Percentiles rank a stretch among this genome's conserved stretches.
These are phyloP conservation scores for Brettanomyces anomalus DNA, from an alignment of 805 yeast genomes.

Conservation along the genomic window DNA sequence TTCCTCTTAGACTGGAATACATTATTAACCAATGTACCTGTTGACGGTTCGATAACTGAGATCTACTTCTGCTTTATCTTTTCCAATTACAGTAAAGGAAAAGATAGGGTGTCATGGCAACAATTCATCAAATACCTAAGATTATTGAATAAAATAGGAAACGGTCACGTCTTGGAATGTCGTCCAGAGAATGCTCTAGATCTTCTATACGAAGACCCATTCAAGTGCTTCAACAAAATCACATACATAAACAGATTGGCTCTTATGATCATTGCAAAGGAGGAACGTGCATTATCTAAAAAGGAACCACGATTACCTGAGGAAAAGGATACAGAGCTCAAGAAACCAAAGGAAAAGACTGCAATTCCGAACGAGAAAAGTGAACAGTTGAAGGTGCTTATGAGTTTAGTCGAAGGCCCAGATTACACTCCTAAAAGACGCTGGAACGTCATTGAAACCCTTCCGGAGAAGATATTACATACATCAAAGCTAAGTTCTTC, in stretches of 20 bases:
- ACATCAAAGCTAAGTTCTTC: conserved; percentile 15
- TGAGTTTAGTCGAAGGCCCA: conserved; percentile 17
- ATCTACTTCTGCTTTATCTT: conserved; percentile 25
- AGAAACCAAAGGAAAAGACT: background rate
- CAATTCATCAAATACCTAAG: conserved; percentile 22
- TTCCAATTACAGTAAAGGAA: conserved; percentile 21
- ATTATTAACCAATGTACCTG: conserved; percentile 22
- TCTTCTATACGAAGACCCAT: conserved; percentile 20
- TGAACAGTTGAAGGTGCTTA: conserved; percentile 11
- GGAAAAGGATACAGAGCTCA: background rate
- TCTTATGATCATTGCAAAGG: conserved; percentile 15
- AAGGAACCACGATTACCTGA: background rate
- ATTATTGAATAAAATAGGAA: conserved; percentile 15
- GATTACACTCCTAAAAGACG: background rate
- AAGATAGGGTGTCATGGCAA: conserved; percentile 27
- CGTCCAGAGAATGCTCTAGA: conserved; percentile 17
- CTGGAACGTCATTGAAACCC: conserved; percentile 15
- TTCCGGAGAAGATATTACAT: conserved; percentile 12
- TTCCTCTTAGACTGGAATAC: conserved; percentile 24
- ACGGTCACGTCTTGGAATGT: conserved; percentile 15
- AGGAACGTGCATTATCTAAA: background rate
- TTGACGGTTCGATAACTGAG: conserved; percentile 22
- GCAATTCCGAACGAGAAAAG: conserved; percentile 14
- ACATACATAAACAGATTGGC: conserved; percentile 20
- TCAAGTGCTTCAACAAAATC: conserved; percentile 19